Evolutionary conservation across 1,284 basidiomycete genomes (phyloP), one percentile per base, ranked within the genome.

Genomic region (Mrakiaceae sp.): DNA sequence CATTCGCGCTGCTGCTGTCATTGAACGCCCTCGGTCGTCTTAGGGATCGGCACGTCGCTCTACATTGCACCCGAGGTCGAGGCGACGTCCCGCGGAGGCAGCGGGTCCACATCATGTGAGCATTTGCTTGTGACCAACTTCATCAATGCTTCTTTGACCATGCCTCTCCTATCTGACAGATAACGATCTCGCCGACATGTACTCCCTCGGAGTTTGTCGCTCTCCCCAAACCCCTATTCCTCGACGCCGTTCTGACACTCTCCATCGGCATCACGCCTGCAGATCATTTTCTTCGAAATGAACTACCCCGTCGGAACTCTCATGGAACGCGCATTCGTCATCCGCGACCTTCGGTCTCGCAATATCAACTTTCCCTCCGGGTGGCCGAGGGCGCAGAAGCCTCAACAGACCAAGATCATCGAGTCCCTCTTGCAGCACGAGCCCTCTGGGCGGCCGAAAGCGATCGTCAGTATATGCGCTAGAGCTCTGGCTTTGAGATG

Each of bases 211-310:
- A 40, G 12, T 56, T 4, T 14, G 50, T 53, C 47, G 14, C 2
- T n/a, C n/a, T 44, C 42, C 43, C 2, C 27, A 27, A 27, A 27
- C 27, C 27, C 3, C 3, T 54, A 5, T 49, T 39, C 46, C 12
- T 14, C 44, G 12, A 12, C 5, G 56, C 27, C 47, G 10, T 51
- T 47, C 27, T n/a, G 44, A 14, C 40, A 39, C 42, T 62, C 52
- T 4, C 43, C 27, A 27, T 27, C 27, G 27, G 7, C 58, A 49
- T 11, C 44, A 3, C 3, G 12, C 4, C 12, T 46, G 42, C 56
- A 90, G 87, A 87, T 98, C 70, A 93, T 97, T 43, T 95, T 97
- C 76, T 98, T 98, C 72, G 94, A 98, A 78, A 96, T 97, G 92
- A 92, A 93, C 73, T 91, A 87, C 58, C 73, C 78, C 71, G 95